Evolutionary conservation across 2,329 filamentous ascomycete species (phyloP).

Genomic region (Aspergillus sp.): DNA sequence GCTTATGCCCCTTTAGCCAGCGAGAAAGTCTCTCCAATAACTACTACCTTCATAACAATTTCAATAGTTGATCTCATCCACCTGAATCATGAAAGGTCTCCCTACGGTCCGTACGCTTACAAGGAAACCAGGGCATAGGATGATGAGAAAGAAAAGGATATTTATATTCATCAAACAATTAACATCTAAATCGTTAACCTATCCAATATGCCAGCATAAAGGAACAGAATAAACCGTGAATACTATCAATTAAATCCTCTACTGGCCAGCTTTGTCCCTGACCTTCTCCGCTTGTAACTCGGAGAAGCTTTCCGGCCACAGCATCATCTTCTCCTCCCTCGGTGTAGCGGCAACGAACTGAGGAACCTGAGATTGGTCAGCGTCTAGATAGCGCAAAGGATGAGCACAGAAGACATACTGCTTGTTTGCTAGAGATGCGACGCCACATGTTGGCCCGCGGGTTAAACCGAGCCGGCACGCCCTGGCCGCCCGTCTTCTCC

Average conservation of each 20-base stretch:
- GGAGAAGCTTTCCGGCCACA: constrained; percentile 62
- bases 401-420: constrained; percentile 40
- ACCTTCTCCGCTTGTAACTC: constrained; percentile 39
- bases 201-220: background rate
- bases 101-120: too few species aligned
- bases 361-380: constrained; percentile 36
- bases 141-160: too few species aligned
- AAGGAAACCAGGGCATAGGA: too few species aligned
- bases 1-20: too few species aligned
- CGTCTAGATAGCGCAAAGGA: constrained; percentile 18
- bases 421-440: constrained; percentile 58
- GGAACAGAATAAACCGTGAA: background rate
- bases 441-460: constrained; percentile 69
- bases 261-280: constrained; percentile 6
- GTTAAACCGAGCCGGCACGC: constrained; percentile 63
- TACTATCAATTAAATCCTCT: background rate
- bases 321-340: constrained; percentile 61
- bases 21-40: too few species aligned
- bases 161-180: background rate
- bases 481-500: constrained; percentile 59
- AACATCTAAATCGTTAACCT: background rate
- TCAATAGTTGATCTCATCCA: too few species aligned
- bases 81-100: too few species aligned
- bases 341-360: constrained; percentile 53
- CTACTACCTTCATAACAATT: too few species aligned